Percentiles rank a stretch among this genome's conserved stretches.
phyloP scores from a whole-genome alignment of 2,329 filamentous ascomycete species.

The Ceratocystis cubensis region DNA sequence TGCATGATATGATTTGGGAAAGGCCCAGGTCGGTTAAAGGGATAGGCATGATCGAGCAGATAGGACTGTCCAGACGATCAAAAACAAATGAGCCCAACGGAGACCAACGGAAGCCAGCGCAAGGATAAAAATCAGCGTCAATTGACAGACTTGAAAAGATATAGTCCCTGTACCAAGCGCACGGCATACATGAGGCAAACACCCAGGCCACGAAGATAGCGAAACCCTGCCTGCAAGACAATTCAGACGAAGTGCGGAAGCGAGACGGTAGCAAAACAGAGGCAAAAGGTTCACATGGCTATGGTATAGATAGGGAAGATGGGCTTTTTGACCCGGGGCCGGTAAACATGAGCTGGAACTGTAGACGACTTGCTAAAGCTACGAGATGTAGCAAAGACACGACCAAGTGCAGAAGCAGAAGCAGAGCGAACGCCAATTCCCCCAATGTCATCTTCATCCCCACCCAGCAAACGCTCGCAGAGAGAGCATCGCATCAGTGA shows the following conservation, averaged over 20 bases:
- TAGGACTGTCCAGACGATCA: too few relatives aligned
- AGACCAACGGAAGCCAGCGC: too few relatives aligned
- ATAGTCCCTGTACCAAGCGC: background rate
- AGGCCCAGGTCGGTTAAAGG: background rate
- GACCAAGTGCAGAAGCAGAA: conserved; percentile 11
- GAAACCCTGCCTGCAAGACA: background rate
- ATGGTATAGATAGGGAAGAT: conserved; percentile 20
- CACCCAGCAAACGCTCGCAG: conserved; percentile 1
- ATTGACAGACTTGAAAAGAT: conserved; percentile 3
- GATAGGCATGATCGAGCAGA: background rate
- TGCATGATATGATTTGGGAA: background rate
- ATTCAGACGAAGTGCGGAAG: background rate
- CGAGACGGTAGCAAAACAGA: background rate
- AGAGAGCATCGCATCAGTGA: conserved; percentile 5
- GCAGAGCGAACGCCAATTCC: conserved; percentile 10
- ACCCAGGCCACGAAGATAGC: background rate
- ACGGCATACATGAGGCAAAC: conserved; percentile 4
- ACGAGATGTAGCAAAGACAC: background rate
- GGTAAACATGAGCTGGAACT: conserved; percentile 15
- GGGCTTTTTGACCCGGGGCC: conserved; percentile 12
- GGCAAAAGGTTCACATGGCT: conserved; percentile 18
- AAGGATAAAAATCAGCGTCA: background rate
- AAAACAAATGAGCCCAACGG: too few relatives aligned
- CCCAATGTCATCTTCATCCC: conserved; percentile 7
- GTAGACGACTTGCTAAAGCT: background rate